Conservation (phyloP, 2,329 filamentous ascomycete genomes). For the Aspergillus uvarum region DNA sequence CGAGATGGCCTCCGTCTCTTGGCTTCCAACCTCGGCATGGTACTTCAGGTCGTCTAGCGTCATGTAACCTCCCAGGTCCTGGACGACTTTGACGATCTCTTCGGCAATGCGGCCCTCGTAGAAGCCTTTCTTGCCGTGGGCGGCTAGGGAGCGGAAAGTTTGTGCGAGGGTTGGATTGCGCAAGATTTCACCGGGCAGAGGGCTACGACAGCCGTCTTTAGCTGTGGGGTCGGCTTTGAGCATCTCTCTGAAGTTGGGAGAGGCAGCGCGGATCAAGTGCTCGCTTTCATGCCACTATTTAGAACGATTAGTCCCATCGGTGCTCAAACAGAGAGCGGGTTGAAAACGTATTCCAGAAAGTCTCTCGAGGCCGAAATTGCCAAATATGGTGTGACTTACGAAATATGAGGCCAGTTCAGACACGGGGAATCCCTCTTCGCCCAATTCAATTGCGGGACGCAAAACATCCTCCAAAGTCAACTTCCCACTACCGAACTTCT, state of each 20-base stretch:
- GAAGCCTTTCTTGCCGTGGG: slow-evolving; percentile 84
- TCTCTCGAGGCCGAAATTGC: background rate
- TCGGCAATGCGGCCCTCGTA: slow-evolving; percentile 83
- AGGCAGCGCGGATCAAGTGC: slow-evolving; percentile 64
- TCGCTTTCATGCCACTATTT: slow-evolving; percentile 71
- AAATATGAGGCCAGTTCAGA: slow-evolving; percentile 71
- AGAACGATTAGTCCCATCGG: background rate
- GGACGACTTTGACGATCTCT: slow-evolving; percentile 74
- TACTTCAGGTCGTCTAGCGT: slow-evolving; percentile 76
- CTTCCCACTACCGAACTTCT: slow-evolving; percentile 86
- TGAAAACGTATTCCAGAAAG: too few relatives aligned
- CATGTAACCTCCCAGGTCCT: slow-evolving; percentile 73
- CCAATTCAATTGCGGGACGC: slow-evolving; percentile 77
- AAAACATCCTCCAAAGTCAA: slow-evolving; percentile 75
- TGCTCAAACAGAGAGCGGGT: background rate
- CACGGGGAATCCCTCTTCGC: slow-evolving; percentile 86
- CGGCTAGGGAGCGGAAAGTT: slow-evolving; percentile 76
- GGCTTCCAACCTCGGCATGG: slow-evolving; percentile 70
- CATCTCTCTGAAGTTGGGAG: slow-evolving; percentile 84
- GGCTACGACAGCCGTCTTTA: slow-evolving; percentile 69
- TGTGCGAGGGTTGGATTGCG: slow-evolving; percentile 77
- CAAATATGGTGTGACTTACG: slow-evolving; percentile 51
- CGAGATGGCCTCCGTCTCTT: slow-evolving; percentile 82
- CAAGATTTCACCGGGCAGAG: slow-evolving; percentile 81
- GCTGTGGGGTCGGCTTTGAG: slow-evolving; percentile 73